Evolutionary conservation across 1,139 yeast genomes (phyloP), one percentile per base, ranked within the genome.

Genomic region (Citeromyces hawaiiensis): DNA sequence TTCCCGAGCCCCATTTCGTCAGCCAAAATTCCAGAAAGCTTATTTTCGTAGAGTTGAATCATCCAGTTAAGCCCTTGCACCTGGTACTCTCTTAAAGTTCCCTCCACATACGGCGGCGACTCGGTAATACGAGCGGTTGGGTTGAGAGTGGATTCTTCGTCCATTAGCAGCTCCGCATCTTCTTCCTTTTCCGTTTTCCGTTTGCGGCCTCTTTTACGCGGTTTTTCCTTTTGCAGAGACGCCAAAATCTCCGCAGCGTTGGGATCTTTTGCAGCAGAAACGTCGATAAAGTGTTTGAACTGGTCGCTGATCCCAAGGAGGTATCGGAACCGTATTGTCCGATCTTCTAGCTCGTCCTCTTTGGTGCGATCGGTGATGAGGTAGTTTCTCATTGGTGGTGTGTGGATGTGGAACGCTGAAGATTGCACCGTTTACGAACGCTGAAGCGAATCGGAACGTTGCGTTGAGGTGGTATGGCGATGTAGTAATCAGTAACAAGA

Each of bases 1-100:
- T 91, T 91, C 44, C 98, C 98, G 43, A 91, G 69, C 2, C 98
- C 98, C 98, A 91, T 91, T 59, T 91, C 98, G 60, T 91, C 98
- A 8, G 98, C 98, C 43, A 91, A 68, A 38, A 91, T 88, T 38
- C 97, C 97, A 1, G 93, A 78, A 42, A 88, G 69, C 51, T 81
- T 77, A 60, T 88, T 86, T 49, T 83, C 93, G 53, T 82, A 80
- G 42, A 88, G 63, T 1, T 87, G 74, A 17, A 87, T 76, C 52
- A 88, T 64, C 97, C 97, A 88, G 61, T 88, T 88, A 47, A 88
- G 68, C 41, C 97, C 97, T 56, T 83, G 95, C 43, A 88, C 72
- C 60, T 88, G 97, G 58, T 88, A 82, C n/a, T 82, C 80, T 52
- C 93, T 68, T 44, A 82, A 56, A 9, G 27, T 23, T 11, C 95